phyloP scores from a whole-genome alignment of 2,329 filamentous ascomycete genomes.

The Arthrobotrys entomopaga region DNA sequence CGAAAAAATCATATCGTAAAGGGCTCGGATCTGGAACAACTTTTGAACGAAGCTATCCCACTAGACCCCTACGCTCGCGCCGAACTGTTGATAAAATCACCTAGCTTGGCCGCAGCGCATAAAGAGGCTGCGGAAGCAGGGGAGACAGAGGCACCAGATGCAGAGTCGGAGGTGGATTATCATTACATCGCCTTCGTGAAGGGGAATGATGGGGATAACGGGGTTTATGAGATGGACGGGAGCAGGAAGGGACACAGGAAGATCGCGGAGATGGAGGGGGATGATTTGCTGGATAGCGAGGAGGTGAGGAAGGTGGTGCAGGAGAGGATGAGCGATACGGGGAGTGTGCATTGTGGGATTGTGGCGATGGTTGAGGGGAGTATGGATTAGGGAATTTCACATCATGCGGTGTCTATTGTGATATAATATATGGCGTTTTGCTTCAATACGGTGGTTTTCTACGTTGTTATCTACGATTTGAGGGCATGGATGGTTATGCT shows the following conservation, averaged over 20 bases:
- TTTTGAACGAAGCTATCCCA: slow-evolving; percentile 77
- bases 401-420: not conserved
- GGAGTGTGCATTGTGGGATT: slow-evolving; percentile 63
- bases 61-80: slow-evolving; percentile 75
- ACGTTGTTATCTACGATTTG: too few species aligned
- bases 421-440: too few species aligned
- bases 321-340: slow-evolving; percentile 62
- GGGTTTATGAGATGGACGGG: slow-evolving; percentile 84
- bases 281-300: slow-evolving; percentile 79
- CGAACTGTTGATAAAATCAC: slow-evolving; percentile 78
- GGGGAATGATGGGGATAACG: slow-evolving; percentile 67
- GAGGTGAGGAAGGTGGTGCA: slow-evolving; percentile 76
- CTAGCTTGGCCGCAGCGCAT: slow-evolving; percentile 80
- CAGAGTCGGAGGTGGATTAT: slow-evolving; percentile 84
- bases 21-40: slow-evolving; percentile 70
- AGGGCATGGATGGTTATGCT: too few species aligned
- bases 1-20: slow-evolving; percentile 68
- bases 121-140: slow-evolving; percentile 78
- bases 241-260: slow-evolving; percentile 77
- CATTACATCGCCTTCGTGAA: slow-evolving; percentile 98
- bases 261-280: slow-evolving; percentile 65
- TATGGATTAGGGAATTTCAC: not conserved
- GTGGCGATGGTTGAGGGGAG: slow-evolving; percentile 60
- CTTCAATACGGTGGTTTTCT: too few species aligned
- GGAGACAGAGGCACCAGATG: slow-evolving; percentile 80